Evolutionary conservation across 2,329 filamentous ascomycete genomes (phyloP), one percentile per base, ranked within the genome.

Genomic region (Amphichorda felina): DNA sequence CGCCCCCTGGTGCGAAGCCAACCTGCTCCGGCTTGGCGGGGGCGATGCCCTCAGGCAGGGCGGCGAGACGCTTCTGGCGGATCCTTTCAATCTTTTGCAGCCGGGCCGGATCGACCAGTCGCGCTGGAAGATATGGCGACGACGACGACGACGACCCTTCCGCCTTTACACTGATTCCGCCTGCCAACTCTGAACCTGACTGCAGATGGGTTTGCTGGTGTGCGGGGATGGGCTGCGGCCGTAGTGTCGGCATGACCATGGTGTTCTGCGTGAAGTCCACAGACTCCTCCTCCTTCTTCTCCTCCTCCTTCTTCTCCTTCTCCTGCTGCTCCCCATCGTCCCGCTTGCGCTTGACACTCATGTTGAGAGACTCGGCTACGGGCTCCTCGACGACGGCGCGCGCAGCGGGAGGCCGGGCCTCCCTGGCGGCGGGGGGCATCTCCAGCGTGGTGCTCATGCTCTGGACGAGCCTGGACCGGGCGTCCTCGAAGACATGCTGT

Each of bases 11-110:
- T 11, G 41, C 44, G 37, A 63, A 65, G 0, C 61, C 61, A 13
- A 65, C 50, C 2, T 61, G 47, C 8, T 53, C 48, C 16, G 56
- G 43, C 32, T 56, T 61, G 28, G 50, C 51, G 3, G 60, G 56
- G 13, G 45, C 36, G 2, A 58, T 41, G 2, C 50, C 53, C 9
- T 42, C 40, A 1, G 56, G 57, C 9, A 63, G 41, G 1, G 42
- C 33, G 2, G 49, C 49, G n/a, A 63, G 45, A 10, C 49, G 47
- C 36, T 48, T 53, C 30, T 51, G 43, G 13, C 58, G 50, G 26
- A 55, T 36, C 15, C 35, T 46, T 4, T 57, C 54, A 3, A 58
- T 46, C n/a, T 54, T 48, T 8, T 42, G 37, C 24, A 41, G 45
- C 18, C 45, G 43, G 13, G 45, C 39, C 24, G 44, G 17, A 27